Evolutionary conservation across 148 eudicot species (phyloP).

Genomic region (Hydrangea macrophylla): DNA sequence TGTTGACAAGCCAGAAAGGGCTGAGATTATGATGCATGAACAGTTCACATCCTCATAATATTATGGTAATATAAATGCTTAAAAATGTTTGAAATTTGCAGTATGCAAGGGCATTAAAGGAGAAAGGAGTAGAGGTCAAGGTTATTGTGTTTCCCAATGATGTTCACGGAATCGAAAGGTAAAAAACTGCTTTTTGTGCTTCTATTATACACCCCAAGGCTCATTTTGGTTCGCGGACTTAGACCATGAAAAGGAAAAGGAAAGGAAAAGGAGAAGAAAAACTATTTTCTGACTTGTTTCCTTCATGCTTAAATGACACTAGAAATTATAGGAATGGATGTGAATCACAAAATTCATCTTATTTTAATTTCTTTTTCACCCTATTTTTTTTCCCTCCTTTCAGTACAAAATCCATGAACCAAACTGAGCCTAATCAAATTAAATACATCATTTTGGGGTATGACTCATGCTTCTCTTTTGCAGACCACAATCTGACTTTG

Average conservation of each 20-base stretch:
- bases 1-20: background rate
- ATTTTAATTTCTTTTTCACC: too few species aligned
- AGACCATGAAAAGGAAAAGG: too few species aligned
- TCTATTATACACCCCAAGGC: too few species aligned
- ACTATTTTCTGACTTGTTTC: too few species aligned
- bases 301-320: too few species aligned
- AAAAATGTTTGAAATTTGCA: slow-evolving; percentile 20
- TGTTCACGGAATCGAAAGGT: slow-evolving; percentile 67
- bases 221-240: too few species aligned
- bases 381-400: too few species aligned
- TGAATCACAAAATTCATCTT: too few species aligned
- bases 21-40: background rate
- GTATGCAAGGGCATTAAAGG: slow-evolving; percentile 83
- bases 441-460: background rate
- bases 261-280: too few species aligned
- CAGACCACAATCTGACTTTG: slow-evolving; percentile 94
- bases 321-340: too few species aligned
- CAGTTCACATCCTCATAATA: background rate
- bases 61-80: slow-evolving; percentile 1
- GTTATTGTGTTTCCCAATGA: slow-evolving; percentile 80
- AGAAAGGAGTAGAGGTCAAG: slow-evolving; percentile 76
- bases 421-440: background rate
- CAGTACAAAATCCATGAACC: too few species aligned
- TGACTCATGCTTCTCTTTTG: slow-evolving; percentile 26
- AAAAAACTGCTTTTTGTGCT: slow-evolving; percentile 16